These are phyloP conservation scores for Fusarium austroafricanum DNA, from an alignment of 2,329 filamentous ascomycete species.

Conservation along the genomic window DNA sequence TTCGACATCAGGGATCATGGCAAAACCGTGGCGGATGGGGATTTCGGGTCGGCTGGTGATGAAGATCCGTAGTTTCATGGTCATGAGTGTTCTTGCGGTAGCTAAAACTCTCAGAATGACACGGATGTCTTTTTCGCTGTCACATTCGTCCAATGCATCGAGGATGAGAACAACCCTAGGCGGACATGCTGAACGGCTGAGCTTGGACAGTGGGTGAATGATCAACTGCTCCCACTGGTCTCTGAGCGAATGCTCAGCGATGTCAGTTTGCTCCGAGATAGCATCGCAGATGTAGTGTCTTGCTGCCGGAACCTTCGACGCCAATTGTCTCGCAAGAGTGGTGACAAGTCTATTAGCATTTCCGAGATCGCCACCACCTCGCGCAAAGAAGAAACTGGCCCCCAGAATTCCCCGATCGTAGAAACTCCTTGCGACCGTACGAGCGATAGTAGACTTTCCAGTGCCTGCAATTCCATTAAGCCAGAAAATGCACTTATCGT, in stretches of 20 bases:
- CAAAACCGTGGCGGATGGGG: neutral
- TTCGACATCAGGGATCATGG: neutral
- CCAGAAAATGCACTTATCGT: neutral
- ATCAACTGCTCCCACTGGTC: slow-evolving; percentile 6
- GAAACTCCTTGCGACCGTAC: neutral
- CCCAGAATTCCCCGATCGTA: neutral
- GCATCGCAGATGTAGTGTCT: neutral
- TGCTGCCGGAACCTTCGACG: neutral
- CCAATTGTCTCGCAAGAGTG: neutral
- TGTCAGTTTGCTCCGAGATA: neutral
- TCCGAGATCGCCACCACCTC: neutral
- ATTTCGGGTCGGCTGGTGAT: slow-evolving; percentile 1
- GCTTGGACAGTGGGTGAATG: neutral
- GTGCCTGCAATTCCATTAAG: neutral
- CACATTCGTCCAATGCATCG: neutral
- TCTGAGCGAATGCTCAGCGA: neutral
- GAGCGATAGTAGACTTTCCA: neutral
- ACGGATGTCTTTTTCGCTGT: neutral
- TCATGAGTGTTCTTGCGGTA: neutral
- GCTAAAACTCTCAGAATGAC: neutral
- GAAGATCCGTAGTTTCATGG: neutral
- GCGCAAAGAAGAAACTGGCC: neutral
- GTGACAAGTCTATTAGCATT: neutral
- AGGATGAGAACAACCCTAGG: neutral
- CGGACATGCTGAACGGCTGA: too few species aligned